Base-by-base conservation (phyloP, 1,139 yeast species). In the Hanseniaspora gamundiae region DNA sequence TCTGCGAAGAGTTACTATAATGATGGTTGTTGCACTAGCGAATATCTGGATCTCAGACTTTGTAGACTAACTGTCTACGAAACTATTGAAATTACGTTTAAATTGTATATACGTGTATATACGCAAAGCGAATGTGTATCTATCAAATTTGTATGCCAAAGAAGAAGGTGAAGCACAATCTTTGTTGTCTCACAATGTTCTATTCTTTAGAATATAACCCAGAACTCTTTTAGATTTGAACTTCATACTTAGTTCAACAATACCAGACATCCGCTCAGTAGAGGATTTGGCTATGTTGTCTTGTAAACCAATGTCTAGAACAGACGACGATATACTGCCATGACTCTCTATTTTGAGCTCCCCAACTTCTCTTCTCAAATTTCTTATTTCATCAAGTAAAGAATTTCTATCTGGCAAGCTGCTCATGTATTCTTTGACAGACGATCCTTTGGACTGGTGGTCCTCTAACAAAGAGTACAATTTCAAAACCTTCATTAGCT, bases 1-100 rank as follows among this genome's bases (percentile, higher is more conserved):
- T 67, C 7, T 55, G 74, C 22, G 48, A 58, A 9, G 60, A 61
- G 35, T 49, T 66, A 33, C 47, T 51, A 40, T 22, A 41, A 38
- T 31, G 35, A 14, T 11, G 6, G 22, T 41, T n/a, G n/a, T n/a
- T n/a, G n/a, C n/a, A n/a, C n/a, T n/a, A n/a, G n/a, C n/a, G n/a
- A n/a, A n/a, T n/a, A n/a, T n/a, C n/a, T n/a, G n/a, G n/a, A n/a
- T n/a, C n/a, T n/a, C n/a, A n/a, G n/a, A n/a, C n/a, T n/a, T n/a
- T n/a, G n/a, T n/a, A n/a, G n/a, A n/a, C n/a, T n/a, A n/a, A n/a
- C n/a, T n/a, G n/a, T n/a, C n/a, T n/a, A n/a, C n/a, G n/a, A n/a
- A n/a, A n/a, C n/a, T n/a, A n/a, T n/a, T n/a, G n/a, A n/a, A n/a
- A n/a, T n/a, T n/a, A n/a, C n/a, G n/a, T n/a, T n/a, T n/a, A n/a